Evolutionary conservation across 73 alveolate species (phyloP).

Genomic region (Blepharisma japonicum): DNA sequence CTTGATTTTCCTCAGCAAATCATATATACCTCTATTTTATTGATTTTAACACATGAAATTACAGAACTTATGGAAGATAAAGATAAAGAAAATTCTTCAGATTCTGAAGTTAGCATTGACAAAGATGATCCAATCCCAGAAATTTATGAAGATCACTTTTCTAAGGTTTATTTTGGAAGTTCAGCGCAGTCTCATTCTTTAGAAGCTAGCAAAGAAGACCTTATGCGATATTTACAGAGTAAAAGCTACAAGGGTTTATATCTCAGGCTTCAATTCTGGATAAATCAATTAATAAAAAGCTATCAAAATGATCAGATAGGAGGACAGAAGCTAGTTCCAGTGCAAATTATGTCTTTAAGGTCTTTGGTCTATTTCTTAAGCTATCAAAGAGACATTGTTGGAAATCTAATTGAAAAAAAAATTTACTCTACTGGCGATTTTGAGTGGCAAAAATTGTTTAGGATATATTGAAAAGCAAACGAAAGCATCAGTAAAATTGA

Average conservation of each 20-base stretch:
- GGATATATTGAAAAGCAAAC: slow-evolving; percentile 61
- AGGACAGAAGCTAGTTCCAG: slow-evolving; percentile 30
- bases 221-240: slow-evolving; percentile 47
- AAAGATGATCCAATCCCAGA: slow-evolving; percentile 35
- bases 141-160: slow-evolving; percentile 41
- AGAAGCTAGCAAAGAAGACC: slow-evolving; percentile 38
- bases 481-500: slow-evolving; percentile 59
- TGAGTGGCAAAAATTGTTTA: slow-evolving; percentile 62
- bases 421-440: slow-evolving; percentile 41
- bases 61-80: slow-evolving; percentile 67
- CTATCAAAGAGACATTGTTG: slow-evolving; percentile 58
- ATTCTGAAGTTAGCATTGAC: slow-evolving; percentile 5
- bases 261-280: slow-evolving; percentile 67
- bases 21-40: slow-evolving; percentile 60
- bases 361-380: slow-evolving; percentile 40
- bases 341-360: slow-evolving; percentile 53
- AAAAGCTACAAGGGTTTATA: slow-evolving; percentile 57
- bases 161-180: slow-evolving; percentile 46
- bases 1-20: slow-evolving; percentile 64
- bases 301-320: slow-evolving; percentile 26
- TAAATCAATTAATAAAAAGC: slow-evolving; percentile 45
- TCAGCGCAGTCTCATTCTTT: slow-evolving; percentile 19
- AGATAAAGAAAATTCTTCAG: slow-evolving; percentile 3
- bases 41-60: slow-evolving; percentile 70
- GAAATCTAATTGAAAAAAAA: slow-evolving; percentile 42